Conservation (phyloP, 257 asterid species). For the Mitragyna speciosa region DNA sequence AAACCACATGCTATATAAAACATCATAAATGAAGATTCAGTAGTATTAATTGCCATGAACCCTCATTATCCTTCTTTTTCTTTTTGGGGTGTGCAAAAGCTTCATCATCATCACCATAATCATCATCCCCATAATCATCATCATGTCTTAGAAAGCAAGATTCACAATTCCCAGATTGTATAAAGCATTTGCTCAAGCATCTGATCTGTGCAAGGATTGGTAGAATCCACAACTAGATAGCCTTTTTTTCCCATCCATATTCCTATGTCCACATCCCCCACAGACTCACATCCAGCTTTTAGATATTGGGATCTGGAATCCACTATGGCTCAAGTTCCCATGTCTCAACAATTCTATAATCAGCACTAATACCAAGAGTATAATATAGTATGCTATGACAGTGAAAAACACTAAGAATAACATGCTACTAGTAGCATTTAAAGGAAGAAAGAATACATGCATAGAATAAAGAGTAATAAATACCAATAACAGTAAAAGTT, state of each 20-base stretch:
- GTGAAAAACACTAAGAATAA: not conserved
- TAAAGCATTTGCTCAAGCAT: conserved; percentile 12
- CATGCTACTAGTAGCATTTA: not conserved
- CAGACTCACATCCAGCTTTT: conserved; percentile 45
- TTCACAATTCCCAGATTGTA: conserved; percentile 34
- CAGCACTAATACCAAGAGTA: conserved; percentile 21
- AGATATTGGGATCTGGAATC: conserved; percentile 40
- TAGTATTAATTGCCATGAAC: not conserved
- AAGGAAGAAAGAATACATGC: not conserved
- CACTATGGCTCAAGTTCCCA: conserved; percentile 39
- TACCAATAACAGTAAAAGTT: conserved; percentile 3
- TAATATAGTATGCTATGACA: conserved; percentile 18
- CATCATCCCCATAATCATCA: conserved; percentile 25
- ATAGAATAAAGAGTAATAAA: not conserved
- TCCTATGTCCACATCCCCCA: conserved; percentile 41
- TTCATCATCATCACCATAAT: not conserved
- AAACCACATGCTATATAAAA: not conserved
- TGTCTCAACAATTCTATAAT: conserved; percentile 35
- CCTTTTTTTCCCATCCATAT: conserved; percentile 27
- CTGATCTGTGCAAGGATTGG: conserved; percentile 33
- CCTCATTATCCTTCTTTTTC: not conserved
- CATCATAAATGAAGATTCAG: conserved; percentile 1
- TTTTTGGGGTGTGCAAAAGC: conserved; percentile 19
- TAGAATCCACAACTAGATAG: conserved; percentile 22
- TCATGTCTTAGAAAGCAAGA: conserved; percentile 52